Evolutionary conservation across 1,284 basidiomycete genomes (phyloP).

Genomic region (Cutaneotrichosporon sp.): DNA sequence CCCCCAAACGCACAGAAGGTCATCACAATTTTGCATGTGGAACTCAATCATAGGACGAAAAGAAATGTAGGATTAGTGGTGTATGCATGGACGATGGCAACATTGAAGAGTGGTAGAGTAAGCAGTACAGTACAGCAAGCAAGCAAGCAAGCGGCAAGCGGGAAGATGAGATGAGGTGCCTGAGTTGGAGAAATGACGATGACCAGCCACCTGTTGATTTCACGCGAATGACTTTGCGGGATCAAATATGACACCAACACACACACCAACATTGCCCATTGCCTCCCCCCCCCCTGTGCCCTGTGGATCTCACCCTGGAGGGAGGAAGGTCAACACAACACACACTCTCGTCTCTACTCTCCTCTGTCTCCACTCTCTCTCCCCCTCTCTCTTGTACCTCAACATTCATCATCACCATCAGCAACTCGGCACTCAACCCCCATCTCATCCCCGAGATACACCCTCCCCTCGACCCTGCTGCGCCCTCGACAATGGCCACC

Average conservation of each 20-base stretch:
- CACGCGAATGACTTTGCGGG: slow-evolving; percentile 17
- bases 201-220: neutral
- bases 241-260: slow-evolving; percentile 9
- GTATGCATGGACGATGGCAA: slow-evolving; percentile 5
- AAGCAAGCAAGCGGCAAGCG: no score
- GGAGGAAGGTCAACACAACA: neutral
- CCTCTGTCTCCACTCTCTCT: neutral
- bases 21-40: slow-evolving; percentile 10
- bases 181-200: no score
- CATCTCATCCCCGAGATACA: neutral
- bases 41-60: slow-evolving; percentile 1
- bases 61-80: slow-evolving; percentile 11
- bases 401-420: neutral
- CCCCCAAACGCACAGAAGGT: slow-evolving; percentile 3
- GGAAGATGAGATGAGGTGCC: neutral
- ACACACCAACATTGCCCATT: neutral
- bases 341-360: neutral
- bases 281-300: no score
- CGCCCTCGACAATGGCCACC: neutral
- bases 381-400: neutral
- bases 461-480: neutral
- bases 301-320: no score
- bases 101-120: no score
- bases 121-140: no score
- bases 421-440: neutral